Percentiles rank a stretch among this genome's conserved stretches.
These are phyloP conservation scores for Ophiostoma populinum DNA, from an alignment of 2,329 filamentous ascomycete species.

Conservation along the genomic window DNA sequence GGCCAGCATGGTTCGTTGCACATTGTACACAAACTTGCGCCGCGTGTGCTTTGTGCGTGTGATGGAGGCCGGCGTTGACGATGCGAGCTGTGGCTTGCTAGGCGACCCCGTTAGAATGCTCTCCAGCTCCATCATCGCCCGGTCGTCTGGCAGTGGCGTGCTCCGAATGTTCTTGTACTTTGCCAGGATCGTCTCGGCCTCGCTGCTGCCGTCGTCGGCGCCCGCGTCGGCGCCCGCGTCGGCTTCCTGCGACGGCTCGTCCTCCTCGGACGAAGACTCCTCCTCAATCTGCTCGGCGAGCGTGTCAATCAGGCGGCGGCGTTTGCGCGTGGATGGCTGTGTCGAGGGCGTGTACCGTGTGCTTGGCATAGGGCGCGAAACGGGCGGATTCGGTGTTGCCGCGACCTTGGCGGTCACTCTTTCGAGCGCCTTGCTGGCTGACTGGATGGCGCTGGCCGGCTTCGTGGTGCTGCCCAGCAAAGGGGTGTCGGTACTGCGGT, in stretches of 20 bases:
- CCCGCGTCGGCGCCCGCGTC: neutral
- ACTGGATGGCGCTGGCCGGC: too few species aligned
- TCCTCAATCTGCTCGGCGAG: conserved; percentile 23
- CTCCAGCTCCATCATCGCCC: conserved; percentile 7
- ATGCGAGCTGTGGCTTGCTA: conserved; percentile 5
- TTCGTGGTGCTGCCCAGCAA: neutral
- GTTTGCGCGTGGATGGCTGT: conserved; percentile 5
- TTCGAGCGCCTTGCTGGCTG: too few species aligned
- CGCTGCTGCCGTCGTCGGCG: conserved; percentile 7
- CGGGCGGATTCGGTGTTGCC: neutral
- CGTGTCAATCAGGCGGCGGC: conserved; percentile 24
- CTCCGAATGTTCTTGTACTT: conserved; percentile 2
- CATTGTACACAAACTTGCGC: conserved; percentile 22
- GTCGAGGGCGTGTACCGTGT: neutral
- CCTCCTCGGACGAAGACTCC: conserved; percentile 14
- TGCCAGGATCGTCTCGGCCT: conserved; percentile 5
- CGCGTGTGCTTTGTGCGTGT: conserved; percentile 8
- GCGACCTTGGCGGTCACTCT: too few species aligned
- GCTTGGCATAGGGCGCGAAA: neutral
- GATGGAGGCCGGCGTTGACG: conserved; percentile 10
- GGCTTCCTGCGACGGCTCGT: neutral
- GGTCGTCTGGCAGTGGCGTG: conserved; percentile 8
- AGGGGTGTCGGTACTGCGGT: conserved; percentile 1
- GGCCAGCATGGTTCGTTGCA: conserved; percentile 21
- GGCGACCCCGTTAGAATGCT: conserved; percentile 10